These are phyloP conservation scores for Penicillium sp. DNA, from an alignment of 2,329 filamentous ascomycete species.

Conservation along the genomic window DNA sequence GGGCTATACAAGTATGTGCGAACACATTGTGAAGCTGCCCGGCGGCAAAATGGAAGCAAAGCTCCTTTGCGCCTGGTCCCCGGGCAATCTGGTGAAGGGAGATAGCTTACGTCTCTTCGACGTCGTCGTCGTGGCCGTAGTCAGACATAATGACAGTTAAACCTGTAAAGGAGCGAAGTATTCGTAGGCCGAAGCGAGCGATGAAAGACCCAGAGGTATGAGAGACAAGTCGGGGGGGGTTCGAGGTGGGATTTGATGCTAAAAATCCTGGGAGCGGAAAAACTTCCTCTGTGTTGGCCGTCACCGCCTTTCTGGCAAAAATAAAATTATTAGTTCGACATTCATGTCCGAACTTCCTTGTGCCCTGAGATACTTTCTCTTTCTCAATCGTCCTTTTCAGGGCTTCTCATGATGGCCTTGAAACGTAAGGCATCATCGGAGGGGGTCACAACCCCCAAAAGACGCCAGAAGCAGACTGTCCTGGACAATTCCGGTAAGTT, in stretches of 20 bases:
- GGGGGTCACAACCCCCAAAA: slow-evolving; percentile 30
- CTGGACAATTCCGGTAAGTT: slow-evolving; percentile 33
- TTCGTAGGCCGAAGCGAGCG: slow-evolving; percentile 14
- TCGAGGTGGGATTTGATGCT: slow-evolving; percentile 22
- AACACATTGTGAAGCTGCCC: slow-evolving; percentile 6
- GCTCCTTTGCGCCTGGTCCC: slow-evolving; percentile 15
- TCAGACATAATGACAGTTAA: slow-evolving; percentile 62
- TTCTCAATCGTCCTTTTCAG: slow-evolving; percentile 2
- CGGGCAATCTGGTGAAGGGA: slow-evolving; percentile 10
- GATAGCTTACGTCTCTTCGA: slow-evolving; percentile 54
- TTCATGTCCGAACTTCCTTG: slow-evolving; percentile 7
- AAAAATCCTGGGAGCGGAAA: slow-evolving; percentile 35
- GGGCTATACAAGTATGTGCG: slow-evolving; percentile 10
- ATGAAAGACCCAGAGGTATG: slow-evolving; percentile 20
- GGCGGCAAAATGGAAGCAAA: slow-evolving; percentile 8
- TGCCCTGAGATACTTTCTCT: background rate
- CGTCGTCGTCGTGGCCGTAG: slow-evolving; percentile 68
- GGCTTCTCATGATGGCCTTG: slow-evolving; percentile 30
- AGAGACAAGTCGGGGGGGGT: slow-evolving; percentile 16
- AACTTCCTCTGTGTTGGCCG: slow-evolving; percentile 33
- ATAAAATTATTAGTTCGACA: slow-evolving; percentile 28
- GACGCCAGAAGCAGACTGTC: slow-evolving; percentile 31
- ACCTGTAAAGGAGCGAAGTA: slow-evolving; percentile 12
- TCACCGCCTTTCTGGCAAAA: slow-evolving; percentile 40
- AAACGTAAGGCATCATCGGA: slow-evolving; percentile 39